Conservation (phyloP, 2,329 filamentous ascomycete genomes). For the Magnaporthales sp. region DNA sequence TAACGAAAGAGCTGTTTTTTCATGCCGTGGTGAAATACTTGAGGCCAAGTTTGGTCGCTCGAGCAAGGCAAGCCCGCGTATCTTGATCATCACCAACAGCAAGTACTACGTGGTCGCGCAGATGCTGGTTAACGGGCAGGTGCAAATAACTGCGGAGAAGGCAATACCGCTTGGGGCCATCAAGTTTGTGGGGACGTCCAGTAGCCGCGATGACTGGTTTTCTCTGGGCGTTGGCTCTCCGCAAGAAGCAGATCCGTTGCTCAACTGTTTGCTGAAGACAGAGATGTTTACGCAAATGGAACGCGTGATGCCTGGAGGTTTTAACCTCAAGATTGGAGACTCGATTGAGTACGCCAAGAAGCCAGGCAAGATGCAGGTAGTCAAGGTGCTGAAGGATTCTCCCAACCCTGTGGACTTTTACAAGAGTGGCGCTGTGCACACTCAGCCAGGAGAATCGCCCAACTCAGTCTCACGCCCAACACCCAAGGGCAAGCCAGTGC, state of each 20-base stretch:
- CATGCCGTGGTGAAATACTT: constrained; percentile 80
- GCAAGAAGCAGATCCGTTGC: constrained; percentile 85
- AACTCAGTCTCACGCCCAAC: constrained; percentile 77
- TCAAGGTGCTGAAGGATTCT: constrained; percentile 88
- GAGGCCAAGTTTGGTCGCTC: constrained; percentile 95
- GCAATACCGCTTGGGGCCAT: constrained; percentile 78
- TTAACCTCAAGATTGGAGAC: constrained; percentile 76
- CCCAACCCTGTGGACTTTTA: constrained; percentile 71
- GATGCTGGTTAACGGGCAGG: constrained; percentile 69
- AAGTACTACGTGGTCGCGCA: constrained; percentile 88
- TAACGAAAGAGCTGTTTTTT: constrained; percentile 76
- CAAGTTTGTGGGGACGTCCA: constrained; percentile 77
- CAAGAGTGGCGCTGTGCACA: constrained; percentile 90
- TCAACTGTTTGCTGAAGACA: constrained; percentile 93
- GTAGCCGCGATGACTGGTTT: constrained; percentile 91
- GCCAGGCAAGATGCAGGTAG: constrained; percentile 78
- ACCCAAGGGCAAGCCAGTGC: constrained; percentile 77
- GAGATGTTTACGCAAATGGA: constrained; percentile 93
- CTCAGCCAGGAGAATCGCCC: constrained; percentile 71
- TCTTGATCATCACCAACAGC: constrained; percentile 73
- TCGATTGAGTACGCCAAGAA: constrained; percentile 96
- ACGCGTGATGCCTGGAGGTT: constrained; percentile 66
- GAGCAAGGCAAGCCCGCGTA: constrained; percentile 83
- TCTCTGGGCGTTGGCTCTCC: constrained; percentile 82
- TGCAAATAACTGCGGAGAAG: constrained; percentile 73